Conservation (phyloP, 73 alveolate genomes). For the Urostyla sp. region DNA sequence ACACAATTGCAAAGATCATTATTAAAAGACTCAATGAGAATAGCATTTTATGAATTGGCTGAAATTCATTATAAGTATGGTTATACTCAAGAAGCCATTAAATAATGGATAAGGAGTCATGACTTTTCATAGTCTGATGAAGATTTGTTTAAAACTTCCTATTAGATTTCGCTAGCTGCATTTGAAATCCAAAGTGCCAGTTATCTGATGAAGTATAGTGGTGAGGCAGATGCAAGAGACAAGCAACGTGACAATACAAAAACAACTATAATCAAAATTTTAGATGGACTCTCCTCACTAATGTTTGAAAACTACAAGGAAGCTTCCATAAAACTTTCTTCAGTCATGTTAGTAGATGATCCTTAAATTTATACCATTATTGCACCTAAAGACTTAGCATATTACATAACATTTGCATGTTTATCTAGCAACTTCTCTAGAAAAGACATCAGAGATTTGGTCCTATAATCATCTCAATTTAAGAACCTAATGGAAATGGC, state of each 20-base stretch:
- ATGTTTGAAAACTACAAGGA: slow-evolving; percentile 10
- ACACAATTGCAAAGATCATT: slow-evolving; percentile 35
- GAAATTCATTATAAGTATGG: slow-evolving; percentile 61
- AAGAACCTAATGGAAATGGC: slow-evolving; percentile 44
- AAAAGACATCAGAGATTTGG: slow-evolving; percentile 24
- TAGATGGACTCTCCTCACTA: slow-evolving; percentile 50
- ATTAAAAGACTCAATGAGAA: slow-evolving; percentile 52
- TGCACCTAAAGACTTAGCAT: slow-evolving; percentile 45
- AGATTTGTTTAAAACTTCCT: slow-evolving; percentile 43
- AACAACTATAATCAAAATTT: slow-evolving; percentile 19
- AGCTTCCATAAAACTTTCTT: slow-evolving; percentile 37
- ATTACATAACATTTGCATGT: slow-evolving; percentile 7
- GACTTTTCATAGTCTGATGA: slow-evolving; percentile 52
- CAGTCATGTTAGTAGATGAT: slow-evolving; percentile 14
- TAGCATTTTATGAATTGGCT: slow-evolving; percentile 53
- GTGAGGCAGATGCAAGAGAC: slow-evolving; percentile 64
- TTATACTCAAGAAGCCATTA: slow-evolving; percentile 46
- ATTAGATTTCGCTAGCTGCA: slow-evolving; percentile 47
- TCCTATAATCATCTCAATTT: slow-evolving; percentile 20
- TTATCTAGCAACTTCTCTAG: slow-evolving; percentile 17
- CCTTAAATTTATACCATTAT: not conserved
- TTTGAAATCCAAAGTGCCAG: slow-evolving; percentile 4
- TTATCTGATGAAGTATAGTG: slow-evolving; percentile 54
- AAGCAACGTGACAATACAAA: not conserved
- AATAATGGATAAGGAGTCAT: slow-evolving; percentile 47